Base-by-base conservation (phyloP, 2,329 filamentous ascomycete genomes). In the Rutstroemia sp. region DNA sequence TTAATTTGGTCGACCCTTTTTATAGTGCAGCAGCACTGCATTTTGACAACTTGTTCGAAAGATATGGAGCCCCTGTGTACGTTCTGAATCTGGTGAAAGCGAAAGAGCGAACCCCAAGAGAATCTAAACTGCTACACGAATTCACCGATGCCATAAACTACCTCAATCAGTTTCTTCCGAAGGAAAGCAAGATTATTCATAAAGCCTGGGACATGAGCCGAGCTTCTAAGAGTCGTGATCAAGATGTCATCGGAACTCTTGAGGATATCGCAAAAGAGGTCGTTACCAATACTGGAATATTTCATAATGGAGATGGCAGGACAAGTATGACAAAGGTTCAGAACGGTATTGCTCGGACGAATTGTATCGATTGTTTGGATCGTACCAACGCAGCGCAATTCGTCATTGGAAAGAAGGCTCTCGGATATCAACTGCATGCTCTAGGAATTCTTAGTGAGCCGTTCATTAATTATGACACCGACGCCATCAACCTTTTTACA, bases 121-220 rank as follows among this genome's bases (percentile, higher is more conserved):
- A 99, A 71, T 95, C 90, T 2, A 96, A 96, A 69, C 76, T 99
- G 5, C 75, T 97, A 1, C 79, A 85, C 38, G 92, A 96, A 69
- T 97, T 91, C 68, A 91, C 90, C 4, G 82, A 88, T 63, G 90
- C 91, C 5, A 86, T 97, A 60, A 81, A 85, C 44, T 99, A 99
- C 65, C 83, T 99, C 48, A 99, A 97, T 63, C 92, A 97, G 68
- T 96, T 95, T 57, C 76, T 99, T 2, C 92, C 94, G 0, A 73
- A 78, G 2, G 86, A 85, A 56, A 89, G 92, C 67, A 90, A 89
- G 68, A 95, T 99, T 51, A 83, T 92, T 9, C 92, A 99, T 70
- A 90, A 94, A 65, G 91, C 92, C 3, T 99, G 94, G 84, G 94
- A 99, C 69, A 99, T 99, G 94, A 96, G 92, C 60, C 82, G 94